A percentile compares a stretch with the other conserved stretches of the same genome.
Evolutionary conservation across 1,284 basidiomycete genomes (phyloP).

Genomic region (Heterobasidion occidentale): DNA sequence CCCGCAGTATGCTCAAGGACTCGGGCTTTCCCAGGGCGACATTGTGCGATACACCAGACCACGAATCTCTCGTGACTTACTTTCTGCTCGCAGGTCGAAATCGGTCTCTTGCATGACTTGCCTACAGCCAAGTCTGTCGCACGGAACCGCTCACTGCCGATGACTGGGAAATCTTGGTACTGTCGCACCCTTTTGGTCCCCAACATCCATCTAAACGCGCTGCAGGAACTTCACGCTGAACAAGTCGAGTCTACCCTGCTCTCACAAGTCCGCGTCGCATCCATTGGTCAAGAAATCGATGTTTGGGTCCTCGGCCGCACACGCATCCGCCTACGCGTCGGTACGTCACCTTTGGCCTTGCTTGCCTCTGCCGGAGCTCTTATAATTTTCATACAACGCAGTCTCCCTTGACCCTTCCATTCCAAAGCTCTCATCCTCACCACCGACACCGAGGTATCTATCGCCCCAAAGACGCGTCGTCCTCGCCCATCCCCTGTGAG

Average conservation of each 20-base stretch:
- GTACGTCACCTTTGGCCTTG: slow-evolving; percentile 30
- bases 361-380: background rate
- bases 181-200: slow-evolving; percentile 18
- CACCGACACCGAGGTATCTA: slow-evolving; percentile 86
- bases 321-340: slow-evolving; percentile 77
- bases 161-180: slow-evolving; percentile 96
- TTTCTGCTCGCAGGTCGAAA: slow-evolving; percentile 62
- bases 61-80: background rate
- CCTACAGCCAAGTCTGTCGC: slow-evolving; percentile 72
- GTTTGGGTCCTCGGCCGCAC: slow-evolving; percentile 90
- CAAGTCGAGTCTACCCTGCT: slow-evolving; percentile 87
- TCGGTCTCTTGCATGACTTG: slow-evolving; percentile 79
- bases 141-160: slow-evolving; percentile 85
- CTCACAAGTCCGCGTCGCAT: slow-evolving; percentile 86
- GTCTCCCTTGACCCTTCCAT: slow-evolving; percentile 49
- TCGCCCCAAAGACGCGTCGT: slow-evolving; percentile 66
- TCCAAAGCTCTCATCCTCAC: slow-evolving; percentile 63
- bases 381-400: slow-evolving; percentile 18
- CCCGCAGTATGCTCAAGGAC: slow-evolving; percentile 75
- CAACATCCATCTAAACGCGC: background rate
- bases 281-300: slow-evolving; percentile 80
- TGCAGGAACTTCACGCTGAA: slow-evolving; percentile 80
- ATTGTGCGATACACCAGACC: slow-evolving; percentile 42
- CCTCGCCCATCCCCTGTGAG: slow-evolving; percentile 5
- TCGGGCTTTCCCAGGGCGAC: slow-evolving; percentile 70